A percentile compares a stretch with the other conserved stretches of the same genome.
Conservation (phyloP, 176 grass and related monocot genomes). For the Carex littledalei region DNA sequence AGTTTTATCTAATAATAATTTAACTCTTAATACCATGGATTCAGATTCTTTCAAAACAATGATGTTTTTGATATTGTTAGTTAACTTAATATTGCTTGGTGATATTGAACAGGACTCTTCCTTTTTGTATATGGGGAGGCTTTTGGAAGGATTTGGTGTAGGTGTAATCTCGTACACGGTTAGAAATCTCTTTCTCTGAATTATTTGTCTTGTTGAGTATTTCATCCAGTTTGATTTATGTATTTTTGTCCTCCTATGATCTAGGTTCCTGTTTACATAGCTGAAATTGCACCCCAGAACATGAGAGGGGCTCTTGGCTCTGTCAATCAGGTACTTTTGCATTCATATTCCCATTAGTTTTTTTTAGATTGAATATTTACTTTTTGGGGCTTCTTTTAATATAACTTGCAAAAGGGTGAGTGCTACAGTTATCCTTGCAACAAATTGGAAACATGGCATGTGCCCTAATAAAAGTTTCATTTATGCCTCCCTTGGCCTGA, state of each 20-base stretch:
- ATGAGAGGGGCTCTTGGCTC: slow-evolving; percentile 89
- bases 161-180: slow-evolving; percentile 89
- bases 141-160: slow-evolving; percentile 92
- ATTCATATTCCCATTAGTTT: neutral
- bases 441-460: neutral
- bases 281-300: slow-evolving; percentile 90
- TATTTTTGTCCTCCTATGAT: slow-evolving; percentile 20
- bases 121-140: slow-evolving; percentile 87
- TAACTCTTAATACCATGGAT: neutral
- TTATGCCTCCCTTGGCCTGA: neutral
- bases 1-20: neutral
- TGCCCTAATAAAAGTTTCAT: neutral
- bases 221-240: neutral
- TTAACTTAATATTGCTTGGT: neutral
- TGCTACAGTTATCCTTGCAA: neutral
- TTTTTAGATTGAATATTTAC: neutral
- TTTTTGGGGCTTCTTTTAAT: neutral
- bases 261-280: slow-evolving; percentile 94
- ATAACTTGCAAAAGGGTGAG: neutral
- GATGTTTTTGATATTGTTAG: neutral
- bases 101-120: slow-evolving; percentile 57
- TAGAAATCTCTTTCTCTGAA: neutral
- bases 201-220: neutral
- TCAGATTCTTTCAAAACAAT: neutral
- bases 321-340: slow-evolving; percentile 63